These are phyloP conservation scores for Fusarium heterosporum DNA, from an alignment of 2,329 filamentous ascomycete genomes.

Conservation along the genomic window DNA sequence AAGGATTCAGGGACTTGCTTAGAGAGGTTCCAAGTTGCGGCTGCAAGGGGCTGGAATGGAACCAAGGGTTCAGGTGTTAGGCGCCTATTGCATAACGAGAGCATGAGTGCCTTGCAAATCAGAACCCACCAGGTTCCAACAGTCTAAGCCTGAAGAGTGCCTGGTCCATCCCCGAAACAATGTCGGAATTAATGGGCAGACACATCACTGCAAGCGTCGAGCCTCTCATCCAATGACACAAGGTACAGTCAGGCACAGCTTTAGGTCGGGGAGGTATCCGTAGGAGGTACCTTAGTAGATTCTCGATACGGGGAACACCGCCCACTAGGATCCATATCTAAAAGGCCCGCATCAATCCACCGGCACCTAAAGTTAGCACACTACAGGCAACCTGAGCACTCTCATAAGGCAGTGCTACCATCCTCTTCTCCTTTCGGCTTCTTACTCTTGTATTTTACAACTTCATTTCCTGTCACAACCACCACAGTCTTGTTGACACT, in stretches of 20 bases:
- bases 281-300: too few species aligned
- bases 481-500: not conserved
- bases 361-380: conserved; percentile 17
- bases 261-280: not conserved
- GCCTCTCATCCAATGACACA: conserved; percentile 1
- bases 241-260: conserved; percentile 8
- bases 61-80: conserved; percentile 27
- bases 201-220: conserved; percentile 23
- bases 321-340: conserved; percentile 35
- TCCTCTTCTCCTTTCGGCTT: conserved; percentile 35
- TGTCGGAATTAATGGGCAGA: conserved; percentile 17
- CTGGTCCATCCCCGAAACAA: conserved; percentile 45
- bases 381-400: conserved; percentile 10
- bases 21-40: conserved; percentile 30
- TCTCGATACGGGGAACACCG: conserved; percentile 30
- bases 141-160: conserved; percentile 37
- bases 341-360: conserved; percentile 13
- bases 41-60: conserved; percentile 32
- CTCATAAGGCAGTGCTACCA: conserved; percentile 39
- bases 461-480: not conserved
- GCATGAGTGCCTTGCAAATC: conserved; percentile 16
- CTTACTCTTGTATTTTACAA: not conserved
- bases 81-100: conserved; percentile 31
- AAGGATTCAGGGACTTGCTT: conserved; percentile 31
- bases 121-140: conserved; percentile 15